Percentiles rank a stretch among this genome's conserved stretches.
Evolutionary conservation across 2,329 filamentous ascomycete species (phyloP).

Genomic region (Cladosporium austrohemisphaericum): DNA sequence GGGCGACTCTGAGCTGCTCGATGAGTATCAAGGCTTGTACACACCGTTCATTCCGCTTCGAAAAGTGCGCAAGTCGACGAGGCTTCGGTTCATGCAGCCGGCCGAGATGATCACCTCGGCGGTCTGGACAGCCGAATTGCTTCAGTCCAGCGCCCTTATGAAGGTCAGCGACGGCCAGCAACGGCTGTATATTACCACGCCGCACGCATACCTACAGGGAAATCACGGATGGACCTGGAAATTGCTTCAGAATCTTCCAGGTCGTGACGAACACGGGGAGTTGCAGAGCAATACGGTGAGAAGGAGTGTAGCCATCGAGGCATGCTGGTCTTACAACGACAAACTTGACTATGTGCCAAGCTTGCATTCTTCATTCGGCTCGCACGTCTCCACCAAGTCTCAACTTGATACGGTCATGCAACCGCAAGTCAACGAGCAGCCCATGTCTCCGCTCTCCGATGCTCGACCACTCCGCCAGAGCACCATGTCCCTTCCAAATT

Average conservation of each 20-base stretch:
- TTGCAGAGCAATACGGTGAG: constrained; percentile 57
- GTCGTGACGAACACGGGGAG: constrained; percentile 45
- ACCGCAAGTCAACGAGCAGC: constrained; percentile 28
- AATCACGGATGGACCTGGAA: constrained; percentile 68
- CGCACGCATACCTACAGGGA: constrained; percentile 67
- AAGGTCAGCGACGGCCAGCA: constrained; percentile 57
- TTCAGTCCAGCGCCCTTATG: constrained; percentile 70
- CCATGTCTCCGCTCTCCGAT: constrained; percentile 35
- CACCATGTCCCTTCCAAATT: constrained; percentile 28
- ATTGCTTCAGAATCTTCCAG: constrained; percentile 58
- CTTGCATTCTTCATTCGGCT: constrained; percentile 45
- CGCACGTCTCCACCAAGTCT: constrained; percentile 32
- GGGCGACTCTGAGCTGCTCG: constrained; percentile 31
- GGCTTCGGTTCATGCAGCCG: constrained; percentile 65
- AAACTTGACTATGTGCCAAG: constrained; percentile 58
- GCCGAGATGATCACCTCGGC: constrained; percentile 70
- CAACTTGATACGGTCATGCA: constrained; percentile 21
- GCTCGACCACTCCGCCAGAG: constrained; percentile 16
- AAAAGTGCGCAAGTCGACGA: constrained; percentile 70
- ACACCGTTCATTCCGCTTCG: constrained; percentile 71
- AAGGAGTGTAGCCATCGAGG: constrained; percentile 26
- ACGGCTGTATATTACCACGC: constrained; percentile 71
- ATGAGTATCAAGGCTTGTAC: constrained; percentile 57
- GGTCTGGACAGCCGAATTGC: constrained; percentile 67
- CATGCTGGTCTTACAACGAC: constrained; percentile 65